Evolutionary conservation across 1,139 yeast genomes (phyloP), one percentile per base, ranked within the genome.

Genomic region (Candida sojae): DNA sequence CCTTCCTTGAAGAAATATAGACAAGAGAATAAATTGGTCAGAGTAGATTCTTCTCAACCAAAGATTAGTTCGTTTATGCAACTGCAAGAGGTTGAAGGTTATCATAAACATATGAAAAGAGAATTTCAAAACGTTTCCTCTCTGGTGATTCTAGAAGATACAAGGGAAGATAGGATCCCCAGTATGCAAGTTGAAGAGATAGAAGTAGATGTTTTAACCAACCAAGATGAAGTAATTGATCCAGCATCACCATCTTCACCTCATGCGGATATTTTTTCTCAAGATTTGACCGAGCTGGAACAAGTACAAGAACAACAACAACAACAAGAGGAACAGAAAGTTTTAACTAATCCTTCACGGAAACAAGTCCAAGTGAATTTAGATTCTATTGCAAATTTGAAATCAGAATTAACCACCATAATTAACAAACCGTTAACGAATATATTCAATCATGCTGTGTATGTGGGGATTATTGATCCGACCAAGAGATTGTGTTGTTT

Each of bases 401-500:
- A 85, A 29, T 64, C 70, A 13, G 79, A 76, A 10, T 77, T 88
- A 1, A 80, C 81, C 40, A 58, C 58, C 0, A 54, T 64, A 0
- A 71, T 80, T 0, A 80, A 86, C 60, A 66, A 71, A 30, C 76
- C 77, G 5, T 64, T 93, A 29, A 86, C 96, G 0, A 79, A 81
- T 39, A 68, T 89, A 0, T 82, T 93, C 62, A 79, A 85, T 17
- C 82, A 87, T 50, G 81, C 88, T 46, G 82, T 86, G 0, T 90
- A 79, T 60, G 85, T 93, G 8, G 99, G 99, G 0, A 70, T 93
- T 5, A 93, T 89, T 1, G 98, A 92, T 62, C 80, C 79, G 26
- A 61, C 66, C 4, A 78, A 82, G 53, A 71, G 98, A 36, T 68
- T 93, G 13, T 84, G 88, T 12, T 88, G 97, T 25, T 75, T 93